Percentiles rank a stretch among this genome's conserved stretches.
Conservation (phyloP, 2,329 filamentous ascomycete species). For the Alternaria metachromatica region DNA sequence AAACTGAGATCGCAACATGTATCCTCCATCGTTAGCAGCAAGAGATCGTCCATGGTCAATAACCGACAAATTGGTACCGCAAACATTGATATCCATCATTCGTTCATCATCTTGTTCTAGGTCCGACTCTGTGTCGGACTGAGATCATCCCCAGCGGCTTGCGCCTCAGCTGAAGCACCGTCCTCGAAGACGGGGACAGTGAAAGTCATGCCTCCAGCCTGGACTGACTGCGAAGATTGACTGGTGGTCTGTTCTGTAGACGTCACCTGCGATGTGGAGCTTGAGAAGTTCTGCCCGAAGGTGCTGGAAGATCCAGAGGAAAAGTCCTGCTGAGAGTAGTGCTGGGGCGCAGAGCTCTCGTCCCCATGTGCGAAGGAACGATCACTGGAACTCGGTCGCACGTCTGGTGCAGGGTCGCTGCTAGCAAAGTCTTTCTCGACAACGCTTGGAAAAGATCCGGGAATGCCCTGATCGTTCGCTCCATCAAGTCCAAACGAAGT, state of each 20-base stretch:
- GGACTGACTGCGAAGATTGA: slow-evolving; percentile 1
- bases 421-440: slow-evolving; percentile 13
- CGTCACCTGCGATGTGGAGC: slow-evolving; percentile 1
- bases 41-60: neutral
- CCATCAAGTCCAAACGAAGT: slow-evolving; percentile 2
- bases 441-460: neutral
- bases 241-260: neutral
- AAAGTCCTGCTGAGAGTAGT: slow-evolving; percentile 6
- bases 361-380: slow-evolving; percentile 4
- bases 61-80: neutral
- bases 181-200: slow-evolving; percentile 28
- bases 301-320: slow-evolving; percentile 7
- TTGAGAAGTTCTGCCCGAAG: slow-evolving; percentile 4
- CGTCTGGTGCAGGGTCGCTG: slow-evolving; percentile 1
- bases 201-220: slow-evolving; percentile 25
- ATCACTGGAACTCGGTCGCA: neutral
- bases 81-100: neutral
- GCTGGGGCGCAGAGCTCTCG: slow-evolving; percentile 1
- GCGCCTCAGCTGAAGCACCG: neutral
- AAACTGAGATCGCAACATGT: neutral
- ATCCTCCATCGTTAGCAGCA: neutral
- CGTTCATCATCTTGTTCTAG: slow-evolving; percentile 1
- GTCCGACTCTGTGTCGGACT: slow-evolving; percentile 19
- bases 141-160: slow-evolving; percentile 5
- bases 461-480: neutral